Conservation (phyloP, 257 asterid species). For the Prunella vulgaris region DNA sequence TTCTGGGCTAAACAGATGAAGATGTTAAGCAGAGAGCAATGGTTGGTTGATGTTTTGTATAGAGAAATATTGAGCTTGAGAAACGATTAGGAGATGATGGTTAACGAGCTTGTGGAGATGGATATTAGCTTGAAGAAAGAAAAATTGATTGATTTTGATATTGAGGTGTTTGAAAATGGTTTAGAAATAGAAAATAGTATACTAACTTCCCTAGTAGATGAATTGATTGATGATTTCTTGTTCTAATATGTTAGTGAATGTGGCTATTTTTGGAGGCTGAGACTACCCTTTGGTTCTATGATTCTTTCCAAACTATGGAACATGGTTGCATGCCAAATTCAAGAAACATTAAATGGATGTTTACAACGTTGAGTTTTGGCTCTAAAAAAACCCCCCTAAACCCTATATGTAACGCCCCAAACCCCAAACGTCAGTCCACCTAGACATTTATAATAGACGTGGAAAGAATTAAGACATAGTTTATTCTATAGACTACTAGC, state of each 20-base stretch:
- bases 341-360: slow-evolving; percentile 4
- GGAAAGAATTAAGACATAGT: too few relatives aligned
- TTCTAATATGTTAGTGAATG: slow-evolving; percentile 24
- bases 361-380: not conserved
- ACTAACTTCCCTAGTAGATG: slow-evolving; percentile 64
- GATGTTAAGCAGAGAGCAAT: slow-evolving; percentile 34
- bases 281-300: too few relatives aligned
- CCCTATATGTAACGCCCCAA: too few relatives aligned
- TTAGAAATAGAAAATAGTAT: slow-evolving; percentile 68
- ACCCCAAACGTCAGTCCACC: too few relatives aligned
- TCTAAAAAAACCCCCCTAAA: too few relatives aligned
- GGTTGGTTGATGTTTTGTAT: slow-evolving; percentile 72
- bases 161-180: slow-evolving; percentile 77
- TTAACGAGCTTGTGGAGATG: slow-evolving; percentile 83
- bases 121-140: slow-evolving; percentile 85
- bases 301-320: slow-evolving; percentile 24
- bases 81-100: slow-evolving; percentile 67
- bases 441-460: too few relatives aligned
- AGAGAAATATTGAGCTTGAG: slow-evolving; percentile 70
- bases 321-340: slow-evolving; percentile 7
- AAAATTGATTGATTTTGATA: slow-evolving; percentile 79
- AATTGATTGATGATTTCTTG: slow-evolving; percentile 57
- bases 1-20: slow-evolving; percentile 57
- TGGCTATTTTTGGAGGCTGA: slow-evolving; percentile 11
- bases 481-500: too few relatives aligned